Base-by-base conservation (phyloP, 495 filamentous ascomycete species). In the Pseudoneurospora amorphoporcata region DNA sequence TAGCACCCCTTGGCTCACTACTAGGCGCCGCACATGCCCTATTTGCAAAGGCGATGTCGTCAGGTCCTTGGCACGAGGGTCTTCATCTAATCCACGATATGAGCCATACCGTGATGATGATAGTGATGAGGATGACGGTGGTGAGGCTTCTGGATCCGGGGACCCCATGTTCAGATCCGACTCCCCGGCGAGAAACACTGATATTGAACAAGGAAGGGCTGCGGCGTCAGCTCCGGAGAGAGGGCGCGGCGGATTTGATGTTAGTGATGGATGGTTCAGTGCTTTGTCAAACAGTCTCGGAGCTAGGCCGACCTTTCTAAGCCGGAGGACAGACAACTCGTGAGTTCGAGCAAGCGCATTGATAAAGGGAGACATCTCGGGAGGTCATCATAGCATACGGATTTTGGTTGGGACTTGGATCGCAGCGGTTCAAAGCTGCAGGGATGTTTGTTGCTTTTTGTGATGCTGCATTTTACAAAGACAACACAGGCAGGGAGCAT, bases 21-120 rank as follows among this genome's bases (percentile, higher is more conserved):
- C 94, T 40, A 90, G 94, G 47, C 92, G 94, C 70, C 89, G 95
- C 74, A 98, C 96, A 37, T 99, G 95, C 76, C 95, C 95, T 7
- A 98, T 99, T 58, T 99, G 95, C 84, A 98, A 98, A 81, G 94
- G 93, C 37, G 95, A 99, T 76, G 96, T 99, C 40, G 95, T 98
- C 72, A 84, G 79, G 43, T 86, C 84, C 43, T 81, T 87, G 72
- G 88, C 83, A 45, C 84, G 81, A 69, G 85, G 82, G 19, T 79
- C 82, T 39, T 76, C 82, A 14, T 85, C 83, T 3, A 79, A 77
- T 71, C 84, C 84, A 45, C 79, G 81, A 8, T 86, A 85, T 42
- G 84, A 86, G 29, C 76, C 84, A 10, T 85, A 86, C 70, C 81
- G 53, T 10, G 53, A 81, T 23, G 86, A 88, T 65, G 85, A 88